A percentile compares a stretch with the other conserved stretches of the same genome.
phyloP scores from a whole-genome alignment of 2,329 filamentous ascomycete genomes.

The Penicillium sp. region DNA sequence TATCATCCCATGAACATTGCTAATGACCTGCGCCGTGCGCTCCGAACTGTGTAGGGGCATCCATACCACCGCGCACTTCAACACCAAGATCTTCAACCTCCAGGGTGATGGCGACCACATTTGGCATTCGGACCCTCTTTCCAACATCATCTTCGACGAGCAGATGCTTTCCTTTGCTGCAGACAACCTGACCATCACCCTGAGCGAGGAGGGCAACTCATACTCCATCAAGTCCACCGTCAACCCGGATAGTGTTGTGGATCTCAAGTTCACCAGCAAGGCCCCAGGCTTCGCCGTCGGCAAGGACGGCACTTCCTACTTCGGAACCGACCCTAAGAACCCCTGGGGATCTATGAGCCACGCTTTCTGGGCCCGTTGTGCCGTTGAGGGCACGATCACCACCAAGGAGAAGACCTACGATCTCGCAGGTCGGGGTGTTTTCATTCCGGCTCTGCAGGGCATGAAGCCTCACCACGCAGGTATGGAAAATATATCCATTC shows the following conservation, averaged over 20 bases:
- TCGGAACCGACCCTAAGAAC: conserved; percentile 79
- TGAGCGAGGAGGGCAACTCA: conserved; percentile 79
- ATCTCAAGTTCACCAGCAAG: conserved; percentile 76
- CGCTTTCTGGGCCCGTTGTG: conserved; percentile 90
- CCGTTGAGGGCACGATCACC: conserved; percentile 79
- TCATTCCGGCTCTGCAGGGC: conserved; percentile 85
- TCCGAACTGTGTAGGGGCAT: conserved; percentile 67
- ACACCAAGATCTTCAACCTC: conserved; percentile 84
- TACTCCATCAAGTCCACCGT: conserved; percentile 91
- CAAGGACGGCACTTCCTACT: conserved; percentile 80
- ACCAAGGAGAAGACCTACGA: conserved; percentile 81
- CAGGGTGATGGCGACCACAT: conserved; percentile 73
- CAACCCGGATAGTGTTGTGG: conserved; percentile 79
- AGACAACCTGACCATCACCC: conserved; percentile 79
- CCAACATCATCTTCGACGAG: conserved; percentile 81
- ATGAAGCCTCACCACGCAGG: conserved; percentile 99
- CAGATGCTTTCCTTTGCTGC: conserved; percentile 84
- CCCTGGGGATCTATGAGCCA: conserved; percentile 95
- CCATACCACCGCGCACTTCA: conserved; percentile 90
- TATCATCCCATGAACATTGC: neutral
- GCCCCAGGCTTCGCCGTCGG: conserved; percentile 85
- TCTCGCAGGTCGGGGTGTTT: conserved; percentile 78
- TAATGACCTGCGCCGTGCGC: conserved; percentile 5
- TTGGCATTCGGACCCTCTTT: conserved; percentile 82
- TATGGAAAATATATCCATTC: conserved; percentile 38